Percentiles rank a stretch among this genome's conserved stretches.
These are phyloP conservation scores for Saksenaea vasiformis DNA, from an alignment of 371 early-diverging fungal genomes.

Conservation along the genomic window DNA sequence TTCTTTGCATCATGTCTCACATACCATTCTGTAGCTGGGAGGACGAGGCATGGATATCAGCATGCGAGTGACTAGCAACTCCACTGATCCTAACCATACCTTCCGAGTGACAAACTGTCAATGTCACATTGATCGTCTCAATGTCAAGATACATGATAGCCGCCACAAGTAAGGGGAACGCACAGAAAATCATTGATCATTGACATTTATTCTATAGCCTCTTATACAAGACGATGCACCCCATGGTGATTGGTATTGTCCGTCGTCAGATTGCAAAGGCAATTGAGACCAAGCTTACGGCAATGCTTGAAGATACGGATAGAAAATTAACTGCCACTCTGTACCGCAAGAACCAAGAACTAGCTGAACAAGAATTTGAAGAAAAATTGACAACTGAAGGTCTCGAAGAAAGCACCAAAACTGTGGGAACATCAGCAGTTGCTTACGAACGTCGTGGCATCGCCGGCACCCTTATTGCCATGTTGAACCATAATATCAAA, in stretches of 20 bases:
- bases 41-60: constrained; percentile 53
- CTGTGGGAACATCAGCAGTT: background rate
- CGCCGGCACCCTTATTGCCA: constrained; percentile 19
- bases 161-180: constrained; percentile 38
- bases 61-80: constrained; percentile 34
- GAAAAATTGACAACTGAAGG: constrained; percentile 1
- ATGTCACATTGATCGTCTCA: constrained; percentile 50
- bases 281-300: constrained; percentile 44
- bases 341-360: constrained; percentile 15
- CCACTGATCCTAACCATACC: constrained; percentile 25
- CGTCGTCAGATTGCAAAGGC: constrained; percentile 51
- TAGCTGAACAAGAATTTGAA: background rate
- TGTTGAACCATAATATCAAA: constrained; percentile 31
- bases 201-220: constrained; percentile 19
- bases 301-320: constrained; percentile 38
- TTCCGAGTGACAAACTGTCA: constrained; percentile 34
- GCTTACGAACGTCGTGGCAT: constrained; percentile 20
- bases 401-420: background rate
- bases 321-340: constrained; percentile 30
- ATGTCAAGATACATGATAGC: constrained; percentile 49
- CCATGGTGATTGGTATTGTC: constrained; percentile 48
- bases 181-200: background rate
- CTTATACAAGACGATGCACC: constrained; percentile 47
- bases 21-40: constrained; percentile 39
- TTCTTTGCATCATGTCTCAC: background rate